Evolutionary conservation across 805 yeast genomes (phyloP).

Genomic region (Scheffersomyces ergatensis): DNA sequence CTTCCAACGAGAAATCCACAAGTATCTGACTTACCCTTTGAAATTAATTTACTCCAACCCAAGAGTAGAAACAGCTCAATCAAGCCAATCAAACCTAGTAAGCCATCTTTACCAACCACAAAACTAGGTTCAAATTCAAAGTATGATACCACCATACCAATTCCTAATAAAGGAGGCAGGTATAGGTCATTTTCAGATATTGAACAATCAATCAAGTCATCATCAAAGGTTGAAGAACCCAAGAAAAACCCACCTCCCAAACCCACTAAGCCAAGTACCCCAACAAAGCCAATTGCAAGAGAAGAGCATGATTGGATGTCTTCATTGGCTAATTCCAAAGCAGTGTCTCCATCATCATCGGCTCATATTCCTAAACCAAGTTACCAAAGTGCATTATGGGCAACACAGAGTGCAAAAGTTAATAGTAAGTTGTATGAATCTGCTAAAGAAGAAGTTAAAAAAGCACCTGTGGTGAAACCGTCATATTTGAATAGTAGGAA

Average conservation of each 20-base stretch:
- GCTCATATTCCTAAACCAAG: neutral
- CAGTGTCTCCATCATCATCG: constrained; percentile 3
- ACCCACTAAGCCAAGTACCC: constrained; percentile 12
- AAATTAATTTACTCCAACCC: constrained; percentile 4
- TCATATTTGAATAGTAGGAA: constrained; percentile 5
- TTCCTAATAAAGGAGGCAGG: neutral
- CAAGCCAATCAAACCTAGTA: neutral
- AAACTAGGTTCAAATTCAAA: too few species aligned
- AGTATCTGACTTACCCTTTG: neutral
- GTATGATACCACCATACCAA: constrained; percentile 13
- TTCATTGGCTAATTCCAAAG: constrained; percentile 6
- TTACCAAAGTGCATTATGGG: neutral
- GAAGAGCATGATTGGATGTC: constrained; percentile 6
- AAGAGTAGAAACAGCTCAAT: constrained; percentile 3
- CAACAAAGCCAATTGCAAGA: constrained; percentile 2
- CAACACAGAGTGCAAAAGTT: neutral
- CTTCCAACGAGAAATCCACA: constrained; percentile 5
- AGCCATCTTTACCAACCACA: constrained; percentile 8
- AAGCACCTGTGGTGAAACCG: constrained; percentile 8
- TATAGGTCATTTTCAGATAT: constrained; percentile 19
- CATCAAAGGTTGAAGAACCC: neutral
- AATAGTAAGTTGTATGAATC: neutral
- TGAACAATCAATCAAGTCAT: constrained; percentile 15
- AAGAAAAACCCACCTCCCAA: constrained; percentile 6
- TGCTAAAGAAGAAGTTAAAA: neutral